Evolutionary conservation across 805 yeast species (phyloP).

Genomic region (Wickerhamomyces rabaulensis): DNA sequence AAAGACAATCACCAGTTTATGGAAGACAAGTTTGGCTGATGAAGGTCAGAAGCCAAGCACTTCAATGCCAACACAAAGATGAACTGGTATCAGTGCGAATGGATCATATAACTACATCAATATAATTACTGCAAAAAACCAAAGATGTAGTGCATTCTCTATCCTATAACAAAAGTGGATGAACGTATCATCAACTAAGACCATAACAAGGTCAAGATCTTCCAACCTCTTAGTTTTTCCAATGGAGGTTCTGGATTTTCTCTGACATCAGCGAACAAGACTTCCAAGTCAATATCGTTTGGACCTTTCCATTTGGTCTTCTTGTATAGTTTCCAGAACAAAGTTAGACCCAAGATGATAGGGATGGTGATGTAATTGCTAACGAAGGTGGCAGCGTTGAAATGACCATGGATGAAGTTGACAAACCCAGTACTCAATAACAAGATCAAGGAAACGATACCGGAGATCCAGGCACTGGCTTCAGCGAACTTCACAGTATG

Average conservation of each 20-base stretch:
- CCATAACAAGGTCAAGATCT: constrained; percentile 15
- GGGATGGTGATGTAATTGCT: constrained; percentile 22
- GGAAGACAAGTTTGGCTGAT: constrained; percentile 52
- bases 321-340: constrained; percentile 30
- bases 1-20: constrained; percentile 66
- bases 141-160: too few species aligned
- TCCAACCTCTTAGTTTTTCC: constrained; percentile 16
- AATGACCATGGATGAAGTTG: constrained; percentile 30
- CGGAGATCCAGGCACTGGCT: constrained; percentile 29
- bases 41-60: constrained; percentile 48
- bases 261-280: constrained; percentile 27
- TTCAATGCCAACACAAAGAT: constrained; percentile 58
- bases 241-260: constrained; percentile 27
- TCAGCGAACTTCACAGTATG: constrained; percentile 15
- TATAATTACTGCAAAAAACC: too few species aligned
- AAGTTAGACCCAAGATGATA: constrained; percentile 24
- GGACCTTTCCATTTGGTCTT: constrained; percentile 29
- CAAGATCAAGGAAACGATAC: constrained; percentile 21
- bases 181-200: constrained; percentile 4
- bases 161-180: not conserved
- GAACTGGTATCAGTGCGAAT: too few species aligned
- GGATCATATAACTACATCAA: too few species aligned
- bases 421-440: constrained; percentile 32
- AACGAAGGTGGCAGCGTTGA: constrained; percentile 12
- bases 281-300: constrained; percentile 35